Evolutionary conservation across 257 asterid species (phyloP), one percentile per base, ranked within the genome.

Genomic region (Thymus mandschuricus): DNA sequence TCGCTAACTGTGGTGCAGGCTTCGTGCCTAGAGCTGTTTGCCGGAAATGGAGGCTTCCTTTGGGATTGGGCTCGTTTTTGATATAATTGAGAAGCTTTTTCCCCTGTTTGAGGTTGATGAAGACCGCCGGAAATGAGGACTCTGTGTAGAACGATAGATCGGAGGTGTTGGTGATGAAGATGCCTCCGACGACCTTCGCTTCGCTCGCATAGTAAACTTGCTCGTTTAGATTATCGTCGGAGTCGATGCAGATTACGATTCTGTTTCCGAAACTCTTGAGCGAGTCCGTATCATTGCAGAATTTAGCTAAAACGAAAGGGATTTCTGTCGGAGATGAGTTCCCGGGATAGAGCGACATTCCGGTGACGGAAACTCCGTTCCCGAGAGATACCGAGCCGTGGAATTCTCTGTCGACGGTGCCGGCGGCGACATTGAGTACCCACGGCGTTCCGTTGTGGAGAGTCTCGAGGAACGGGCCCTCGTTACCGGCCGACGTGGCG

Each of bases 401-500:
- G 58, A 88, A 88, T 4, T 82, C 81, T 0, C 97, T 81, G 48
- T 90, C 97, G 3, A 82, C 51, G 2, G 96, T 88, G 0, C 96
- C 87, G 1, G 96, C 92, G 5, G 92, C 97, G 1, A 88, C 93
- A 10, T 70, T 90, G 57, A 88, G 84, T 27, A 90, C 88, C 97
- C 97, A 90, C 7, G 97, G 97, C 4, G 76, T 86, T 3, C 88
- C 92, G 52, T 90, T 90, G 75, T 85, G 89, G 45, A 90, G 31
- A 2, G 86, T 55, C 55, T 15, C 81, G 11, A 27, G 27, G 1
- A 6, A 59, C 0, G 93, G 97, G 64, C 97, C 97, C 28, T 76
- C 81, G 57, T 90, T 90, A 5, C 96, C 97, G 0, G 93, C 84
- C 0, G 97, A 90, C 0, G 93, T 86, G 3, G 96, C 82, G 8